Evolutionary conservation across 225 moss, liverwort and hornwort species (phyloP), one percentile per base, ranked within the genome.

Genomic region (Neckera pumila): DNA sequence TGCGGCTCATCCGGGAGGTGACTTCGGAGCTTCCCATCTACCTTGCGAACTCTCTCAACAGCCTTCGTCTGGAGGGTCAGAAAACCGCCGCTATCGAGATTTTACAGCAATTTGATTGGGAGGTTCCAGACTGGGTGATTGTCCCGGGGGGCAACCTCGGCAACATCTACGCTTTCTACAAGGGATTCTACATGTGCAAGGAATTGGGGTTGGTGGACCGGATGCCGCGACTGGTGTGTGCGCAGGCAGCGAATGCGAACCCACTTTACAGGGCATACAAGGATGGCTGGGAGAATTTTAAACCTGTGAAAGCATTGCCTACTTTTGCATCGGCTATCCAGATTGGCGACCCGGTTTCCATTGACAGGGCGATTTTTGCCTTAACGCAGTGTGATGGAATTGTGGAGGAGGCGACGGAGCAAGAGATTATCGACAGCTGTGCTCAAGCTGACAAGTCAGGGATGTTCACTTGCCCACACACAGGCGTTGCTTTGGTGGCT

Each of bases 381-480:
- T 84, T 94, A 84, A 74, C 86, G 0, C 89, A 91, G 84, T 90
- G 59, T 36, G 89, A 92, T 78, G 94, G 94, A 16, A 94, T 94
- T n/a, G 94, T 94, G 58, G 94, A 94, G 84, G 94, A 94, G 86
- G 94, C 94, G 7, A 91, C 94, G 43, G 94, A 94, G 87, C 91
- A 92, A 45, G 94, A 94, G 92, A 94, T 94, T n/a, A 92, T 94
- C 89, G 94, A 94, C 60, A 76, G 74, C 38, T 94, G 94, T 23
- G 94, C 94, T 38, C 94, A 90, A 87, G 94, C 94, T 10, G 94
- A 94, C 43, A 92, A 54, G 86, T 94, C 92, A 12, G 94, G 94
- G 34, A 94, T 94, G 94, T 94, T 94, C 86, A 94, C 94, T 21
- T 94, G 94, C 78, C 94, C 94, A 10, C 94, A 94, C 83, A 94